Evolutionary conservation across 148 eudicot species (phyloP).

Genomic region (Arbutus unedo): DNA sequence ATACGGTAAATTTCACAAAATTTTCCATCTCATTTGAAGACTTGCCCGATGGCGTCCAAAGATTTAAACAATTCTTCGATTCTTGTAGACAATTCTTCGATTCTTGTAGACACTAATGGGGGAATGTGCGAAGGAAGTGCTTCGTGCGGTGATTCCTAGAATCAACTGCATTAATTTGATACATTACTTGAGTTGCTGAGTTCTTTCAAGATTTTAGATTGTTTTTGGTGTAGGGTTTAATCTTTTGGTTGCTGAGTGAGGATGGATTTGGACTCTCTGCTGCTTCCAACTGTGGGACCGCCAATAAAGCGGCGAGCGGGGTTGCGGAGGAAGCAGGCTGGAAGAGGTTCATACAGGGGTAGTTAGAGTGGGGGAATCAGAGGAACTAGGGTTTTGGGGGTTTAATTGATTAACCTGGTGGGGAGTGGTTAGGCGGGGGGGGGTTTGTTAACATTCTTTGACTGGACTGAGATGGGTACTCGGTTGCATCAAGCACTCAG

Average conservation of each 20-base stretch:
- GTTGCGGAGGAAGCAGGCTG: conserved; percentile 92
- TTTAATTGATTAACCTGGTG: conserved; percentile 10
- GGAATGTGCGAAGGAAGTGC: conserved; percentile 14
- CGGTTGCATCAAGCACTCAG: conserved; percentile 66
- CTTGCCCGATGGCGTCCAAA: background rate
- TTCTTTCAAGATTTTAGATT: conserved; percentile 24
- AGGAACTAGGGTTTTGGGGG: conserved; percentile 26
- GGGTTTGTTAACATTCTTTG: conserved; percentile 28
- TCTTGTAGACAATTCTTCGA: background rate
- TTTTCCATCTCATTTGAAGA: background rate
- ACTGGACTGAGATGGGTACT: conserved; percentile 52
- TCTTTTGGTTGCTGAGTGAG: conserved; percentile 25
- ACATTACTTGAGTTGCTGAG: conserved; percentile 25
- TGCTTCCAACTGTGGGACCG: conserved; percentile 72
- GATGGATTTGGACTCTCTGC: conserved; percentile 63
- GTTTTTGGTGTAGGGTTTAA: conserved; percentile 25
- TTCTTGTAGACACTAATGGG: background rate
- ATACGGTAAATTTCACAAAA: conserved; percentile 39
- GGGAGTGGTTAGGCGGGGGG: conserved; percentile 32
- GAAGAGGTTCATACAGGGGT: conserved; percentile 95
- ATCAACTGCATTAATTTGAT: conserved; percentile 22
- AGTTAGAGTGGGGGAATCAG: conserved; percentile 45
- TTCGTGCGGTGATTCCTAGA: conserved; percentile 24
- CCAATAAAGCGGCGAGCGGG: conserved; percentile 83
- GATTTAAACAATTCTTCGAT: background rate